Percentiles rank a stretch among this genome's conserved stretches.
phyloP scores from a whole-genome alignment of 768 basidiomycete genomes.

The Panaeolus papilionaceus region DNA sequence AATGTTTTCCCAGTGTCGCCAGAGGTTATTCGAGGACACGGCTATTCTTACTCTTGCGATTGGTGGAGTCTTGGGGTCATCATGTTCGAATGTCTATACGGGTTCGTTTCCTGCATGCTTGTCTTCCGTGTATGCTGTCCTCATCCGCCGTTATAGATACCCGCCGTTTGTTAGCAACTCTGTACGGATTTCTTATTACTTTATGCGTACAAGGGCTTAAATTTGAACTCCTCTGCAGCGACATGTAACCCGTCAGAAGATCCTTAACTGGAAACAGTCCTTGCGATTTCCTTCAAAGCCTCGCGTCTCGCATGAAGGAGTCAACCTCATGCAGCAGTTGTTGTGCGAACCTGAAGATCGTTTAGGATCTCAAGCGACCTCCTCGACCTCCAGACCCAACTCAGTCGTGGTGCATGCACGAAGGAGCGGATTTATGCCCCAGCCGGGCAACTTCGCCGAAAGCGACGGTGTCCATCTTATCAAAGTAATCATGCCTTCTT shows the following conservation, averaged over 20 bases:
- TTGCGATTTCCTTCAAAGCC: constrained; percentile 88
- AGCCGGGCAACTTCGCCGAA: constrained; percentile 51
- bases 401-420: constrained; percentile 77
- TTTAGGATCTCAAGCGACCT: constrained; percentile 75
- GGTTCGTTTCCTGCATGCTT: constrained; percentile 53
- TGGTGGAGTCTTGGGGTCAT: constrained; percentile 99
- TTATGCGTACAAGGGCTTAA: constrained; percentile 19
- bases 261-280: constrained; percentile 92
- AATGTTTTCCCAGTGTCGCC: constrained; percentile 71
- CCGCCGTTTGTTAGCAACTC: constrained; percentile 97
- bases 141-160: constrained; percentile 56
- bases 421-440: constrained; percentile 73
- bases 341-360: constrained; percentile 97
- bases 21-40: constrained; percentile 89
- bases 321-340: constrained; percentile 86
- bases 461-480: constrained; percentile 90
- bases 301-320: constrained; percentile 84
- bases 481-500: constrained; percentile 60
- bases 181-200: constrained; percentile 50
- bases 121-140: constrained; percentile 22
- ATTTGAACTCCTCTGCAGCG: constrained; percentile 54
- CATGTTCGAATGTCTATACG: constrained; percentile 94
- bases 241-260: constrained; percentile 95
- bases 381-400: constrained; percentile 77
- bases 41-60: constrained; percentile 94